phyloP scores from a whole-genome alignment of 306 rosid genomes.

The Phaseolus lunatus region DNA sequence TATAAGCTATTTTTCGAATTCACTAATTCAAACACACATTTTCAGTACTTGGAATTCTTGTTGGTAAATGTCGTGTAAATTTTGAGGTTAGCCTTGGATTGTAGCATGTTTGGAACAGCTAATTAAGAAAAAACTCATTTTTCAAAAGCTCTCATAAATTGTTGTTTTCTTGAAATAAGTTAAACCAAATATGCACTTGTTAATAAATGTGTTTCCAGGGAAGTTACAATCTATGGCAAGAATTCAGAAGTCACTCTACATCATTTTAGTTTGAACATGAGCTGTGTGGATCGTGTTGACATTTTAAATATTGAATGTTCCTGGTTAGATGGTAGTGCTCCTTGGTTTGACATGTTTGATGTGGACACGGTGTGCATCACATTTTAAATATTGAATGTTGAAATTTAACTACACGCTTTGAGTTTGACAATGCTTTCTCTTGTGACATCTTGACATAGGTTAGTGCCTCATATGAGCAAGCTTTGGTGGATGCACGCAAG shows the following conservation, averaged over 20 bases:
- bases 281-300: conserved; percentile 15
- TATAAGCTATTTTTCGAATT: conserved; percentile 15
- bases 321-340: conserved; percentile 30
- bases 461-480: conserved; percentile 99
- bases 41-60: background rate
- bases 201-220: background rate
- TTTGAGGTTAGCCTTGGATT: background rate
- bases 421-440: conserved; percentile 45
- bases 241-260: background rate
- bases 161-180: background rate
- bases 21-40: background rate
- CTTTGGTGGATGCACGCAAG: conserved; percentile 95
- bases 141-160: background rate
- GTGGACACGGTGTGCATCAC: background rate
- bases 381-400: conserved; percentile 25
- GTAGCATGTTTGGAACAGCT: background rate
- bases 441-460: conserved; percentile 68
- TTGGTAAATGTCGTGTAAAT: background rate
- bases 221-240: background rate
- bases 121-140: background rate
- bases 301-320: background rate
- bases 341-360: conserved; percentile 32
- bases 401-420: conserved; percentile 19
- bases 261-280: conserved; percentile 23
- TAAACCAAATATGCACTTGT: background rate